phyloP scores from a whole-genome alignment of 805 yeast species.

The Yamadazyma takamatsuzukensis region DNA sequence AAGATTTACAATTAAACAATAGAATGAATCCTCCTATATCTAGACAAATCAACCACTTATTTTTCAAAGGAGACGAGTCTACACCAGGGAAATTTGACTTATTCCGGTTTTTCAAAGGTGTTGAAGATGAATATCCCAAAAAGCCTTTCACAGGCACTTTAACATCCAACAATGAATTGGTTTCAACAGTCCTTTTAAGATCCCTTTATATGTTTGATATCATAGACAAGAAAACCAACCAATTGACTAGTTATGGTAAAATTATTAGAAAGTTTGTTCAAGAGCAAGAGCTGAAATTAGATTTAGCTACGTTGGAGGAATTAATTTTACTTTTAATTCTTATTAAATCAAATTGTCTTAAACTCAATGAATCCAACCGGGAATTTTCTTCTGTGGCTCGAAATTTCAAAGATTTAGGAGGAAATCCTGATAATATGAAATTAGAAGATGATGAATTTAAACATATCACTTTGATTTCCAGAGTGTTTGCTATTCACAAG shows the following conservation, averaged over 20 bases:
- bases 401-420: conserved; percentile 27
- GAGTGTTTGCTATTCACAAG: conserved; percentile 34
- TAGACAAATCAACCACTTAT: conserved; percentile 27
- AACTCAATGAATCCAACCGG: conserved; percentile 35
- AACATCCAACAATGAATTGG: conserved; percentile 45
- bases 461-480: conserved; percentile 29
- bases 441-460: conserved; percentile 41
- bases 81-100: conserved; percentile 22
- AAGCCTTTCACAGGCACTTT: conserved; percentile 22
- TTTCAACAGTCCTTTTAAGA: conserved; percentile 56
- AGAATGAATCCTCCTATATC: conserved; percentile 53
- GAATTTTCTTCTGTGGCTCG: conserved; percentile 30
- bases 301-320: conserved; percentile 30
- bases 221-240: conserved; percentile 37
- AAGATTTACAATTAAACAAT: conserved; percentile 43
- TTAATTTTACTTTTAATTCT: conserved; percentile 48
- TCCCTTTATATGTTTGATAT: conserved; percentile 50
- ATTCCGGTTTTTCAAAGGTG: conserved; percentile 18
- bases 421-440: conserved; percentile 22
- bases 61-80: conserved; percentile 7
- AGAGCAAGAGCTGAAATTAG: conserved; percentile 10
- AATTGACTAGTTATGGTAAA: conserved; percentile 51
- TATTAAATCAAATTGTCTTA: conserved; percentile 32
- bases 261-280: conserved; percentile 35
- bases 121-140: conserved; percentile 17